A percentile compares a stretch with the other conserved stretches of the same genome.
These are phyloP conservation scores for Talaromyces sp. DNA, from an alignment of 2,329 filamentous ascomycete species.

Conservation along the genomic window DNA sequence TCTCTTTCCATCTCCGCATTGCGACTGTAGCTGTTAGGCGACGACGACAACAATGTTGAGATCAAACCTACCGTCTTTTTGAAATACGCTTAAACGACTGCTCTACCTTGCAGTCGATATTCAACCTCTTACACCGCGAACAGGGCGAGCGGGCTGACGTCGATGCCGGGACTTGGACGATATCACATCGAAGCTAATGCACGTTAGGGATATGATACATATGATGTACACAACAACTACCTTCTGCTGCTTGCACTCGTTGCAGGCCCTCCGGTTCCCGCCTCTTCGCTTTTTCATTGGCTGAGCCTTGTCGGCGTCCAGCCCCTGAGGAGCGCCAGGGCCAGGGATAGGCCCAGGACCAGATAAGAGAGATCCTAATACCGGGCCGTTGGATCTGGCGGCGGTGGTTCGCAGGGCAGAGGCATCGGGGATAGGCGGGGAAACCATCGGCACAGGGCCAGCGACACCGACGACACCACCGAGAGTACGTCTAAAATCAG, in stretches of 20 bases:
- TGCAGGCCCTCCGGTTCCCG: slow-evolving; percentile 55
- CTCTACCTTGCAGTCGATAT: slow-evolving; percentile 62
- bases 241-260: slow-evolving; percentile 67
- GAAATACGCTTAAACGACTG: slow-evolving; percentile 65
- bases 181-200: slow-evolving; percentile 61
- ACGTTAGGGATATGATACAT: not conserved
- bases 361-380: slow-evolving; percentile 11
- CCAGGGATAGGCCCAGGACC: not conserved
- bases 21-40: slow-evolving; percentile 42
- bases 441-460: not conserved
- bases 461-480: not conserved
- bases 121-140: slow-evolving; percentile 59
- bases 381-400: slow-evolving; percentile 8
- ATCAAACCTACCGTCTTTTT: slow-evolving; percentile 48
- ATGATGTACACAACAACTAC: slow-evolving; percentile 35
- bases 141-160: slow-evolving; percentile 58
- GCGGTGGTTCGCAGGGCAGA: slow-evolving; percentile 15
- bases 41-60: not conserved
- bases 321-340: slow-evolving; percentile 1
- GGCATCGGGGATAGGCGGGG: slow-evolving; percentile 5
- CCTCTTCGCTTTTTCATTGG: slow-evolving; percentile 48
- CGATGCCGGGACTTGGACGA: slow-evolving; percentile 61
- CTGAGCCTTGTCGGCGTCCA: slow-evolving; percentile 32
- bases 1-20: slow-evolving; percentile 62
- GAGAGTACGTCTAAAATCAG: slow-evolving; percentile 16